Base-by-base conservation (phyloP, 176 grass and related monocot species). In the Avena insularis region DNA sequence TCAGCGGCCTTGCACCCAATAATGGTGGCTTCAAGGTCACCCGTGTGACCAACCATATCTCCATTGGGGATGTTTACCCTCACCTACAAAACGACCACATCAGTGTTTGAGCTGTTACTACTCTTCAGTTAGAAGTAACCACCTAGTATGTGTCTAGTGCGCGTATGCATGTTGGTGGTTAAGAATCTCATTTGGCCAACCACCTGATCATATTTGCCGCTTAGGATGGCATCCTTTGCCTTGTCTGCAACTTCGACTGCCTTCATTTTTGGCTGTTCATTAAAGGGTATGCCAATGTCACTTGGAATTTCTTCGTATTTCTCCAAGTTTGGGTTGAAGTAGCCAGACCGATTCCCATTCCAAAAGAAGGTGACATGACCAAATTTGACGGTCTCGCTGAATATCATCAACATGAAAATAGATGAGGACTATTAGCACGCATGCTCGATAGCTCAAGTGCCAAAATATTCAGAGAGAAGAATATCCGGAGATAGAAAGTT, bases 331-430 rank as follows among this genome's bases (percentile, higher is more conserved):
- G 87, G 67, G 31, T 99, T 83, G 80, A 99, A 99, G 77, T 87
- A 99, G 27, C 97, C 97, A 13, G 97, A 96, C n/a, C 97, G 97
- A 72, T 99, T 99, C 6, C 97, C 94, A 4, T 99, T 99, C 97
- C 97, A 96, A 87, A 99, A 99, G 51, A 99, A 99, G 4, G 97
- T 96, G 72, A 96, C 97, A 79, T 99, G 94, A 11, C 94, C 94
- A 93, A 99, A 99, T 67, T 99, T 96, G 14, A 99, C 92, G 0
- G 97, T 99, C 78, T 96, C 97, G 79, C 94, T 96, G 92, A 55
- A 71, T 29, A 87, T 59, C 55, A 48, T 64, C 55, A 49, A 76
- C 15, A 85, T 21, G 20, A 25, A 29, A 55, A 20, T 3, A 58
- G 2, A 72, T 6, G 48, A 79, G 8, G 16, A 47, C 53, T 8